phyloP scores from a whole-genome alignment of 1,284 basidiomycete genomes.

The Papiliotrema nemorosa region DNA sequence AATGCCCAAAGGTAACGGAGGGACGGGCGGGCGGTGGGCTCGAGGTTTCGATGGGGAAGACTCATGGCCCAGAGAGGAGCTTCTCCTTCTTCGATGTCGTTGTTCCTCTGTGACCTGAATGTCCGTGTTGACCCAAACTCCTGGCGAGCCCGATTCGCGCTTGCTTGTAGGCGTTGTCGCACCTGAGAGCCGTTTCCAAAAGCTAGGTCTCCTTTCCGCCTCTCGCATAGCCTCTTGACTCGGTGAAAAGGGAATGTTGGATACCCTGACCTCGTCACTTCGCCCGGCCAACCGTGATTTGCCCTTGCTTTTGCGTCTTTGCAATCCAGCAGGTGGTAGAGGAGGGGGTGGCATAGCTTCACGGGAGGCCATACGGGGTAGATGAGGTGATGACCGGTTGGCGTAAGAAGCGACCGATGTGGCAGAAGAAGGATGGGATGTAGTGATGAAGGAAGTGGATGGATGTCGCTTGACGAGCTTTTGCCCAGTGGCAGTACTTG shows the following conservation, averaged over 20 bases:
- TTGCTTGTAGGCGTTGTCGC: neutral
- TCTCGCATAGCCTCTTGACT: neutral
- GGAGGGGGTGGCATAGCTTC: slow-evolving; percentile 8
- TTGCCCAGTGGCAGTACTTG: slow-evolving; percentile 1
- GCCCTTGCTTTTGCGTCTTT: neutral
- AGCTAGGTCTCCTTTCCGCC: neutral
- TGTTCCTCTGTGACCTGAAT: neutral
- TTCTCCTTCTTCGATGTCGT: neutral
- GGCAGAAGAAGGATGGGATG: neutral
- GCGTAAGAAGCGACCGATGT: slow-evolving; percentile 6
- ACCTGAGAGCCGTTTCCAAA: neutral
- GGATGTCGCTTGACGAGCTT: slow-evolving; percentile 33
- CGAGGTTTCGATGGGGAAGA: neutral
- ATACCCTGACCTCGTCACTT: neutral
- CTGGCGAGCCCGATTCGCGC: neutral
- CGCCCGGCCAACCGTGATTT: neutral
- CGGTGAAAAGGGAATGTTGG: neutral
- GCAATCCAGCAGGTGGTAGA: neutral
- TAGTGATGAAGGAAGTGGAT: slow-evolving; percentile 23
- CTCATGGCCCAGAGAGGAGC: neutral
- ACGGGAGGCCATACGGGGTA: too few relatives aligned
- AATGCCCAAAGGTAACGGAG: slow-evolving; percentile 2
- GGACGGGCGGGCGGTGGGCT: neutral
- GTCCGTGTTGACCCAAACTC: neutral
- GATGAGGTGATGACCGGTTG: too few relatives aligned